A percentile compares a stretch with the other conserved stretches of the same genome.
phyloP scores from a whole-genome alignment of 1,139 yeast genomes.

The Magnusiomyces tetraspermus region DNA sequence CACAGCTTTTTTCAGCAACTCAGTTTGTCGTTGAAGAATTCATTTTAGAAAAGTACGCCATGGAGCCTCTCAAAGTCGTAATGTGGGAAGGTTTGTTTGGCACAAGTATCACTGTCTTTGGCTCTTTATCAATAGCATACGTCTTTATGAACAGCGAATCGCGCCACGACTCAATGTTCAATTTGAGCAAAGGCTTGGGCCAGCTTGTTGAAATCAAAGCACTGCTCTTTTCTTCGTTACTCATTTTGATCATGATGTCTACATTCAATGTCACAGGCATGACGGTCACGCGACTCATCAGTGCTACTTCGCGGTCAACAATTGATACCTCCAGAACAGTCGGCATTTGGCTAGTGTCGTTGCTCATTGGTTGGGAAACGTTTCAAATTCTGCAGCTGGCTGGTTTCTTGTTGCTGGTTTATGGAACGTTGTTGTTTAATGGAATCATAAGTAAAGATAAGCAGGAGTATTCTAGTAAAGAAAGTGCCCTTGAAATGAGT shows the following conservation, averaged over 20 bases:
- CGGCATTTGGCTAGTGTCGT: slow-evolving; percentile 68
- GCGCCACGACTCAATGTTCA: slow-evolving; percentile 45
- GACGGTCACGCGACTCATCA: slow-evolving; percentile 52
- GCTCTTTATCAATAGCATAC: slow-evolving; percentile 39
- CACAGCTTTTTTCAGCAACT: slow-evolving; percentile 58
- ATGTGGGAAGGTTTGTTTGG: slow-evolving; percentile 74
- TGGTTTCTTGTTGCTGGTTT: slow-evolving; percentile 57
- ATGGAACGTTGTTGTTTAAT: slow-evolving; percentile 69
- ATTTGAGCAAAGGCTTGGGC: slow-evolving; percentile 42
- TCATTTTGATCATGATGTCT: slow-evolving; percentile 66
- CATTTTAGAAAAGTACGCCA: slow-evolving; percentile 43
- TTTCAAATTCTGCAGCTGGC: slow-evolving; percentile 51
- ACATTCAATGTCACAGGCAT: slow-evolving; percentile 68
- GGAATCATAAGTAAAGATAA: slow-evolving; percentile 40
- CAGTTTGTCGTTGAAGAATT: slow-evolving; percentile 77
- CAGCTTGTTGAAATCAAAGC: slow-evolving; percentile 40
- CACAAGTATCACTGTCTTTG: slow-evolving; percentile 37
- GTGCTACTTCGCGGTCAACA: slow-evolving; percentile 74
- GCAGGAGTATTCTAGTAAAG: slow-evolving; percentile 9
- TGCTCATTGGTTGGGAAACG: slow-evolving; percentile 68
- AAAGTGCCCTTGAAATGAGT: too few species aligned
- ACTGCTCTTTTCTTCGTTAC: slow-evolving; percentile 45
- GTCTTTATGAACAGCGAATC: slow-evolving; percentile 36
- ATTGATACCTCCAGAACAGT: slow-evolving; percentile 71
- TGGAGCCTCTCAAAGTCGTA: slow-evolving; percentile 58